Conservation (phyloP, 2,329 filamentous ascomycete species). For the Bertia moriformis region DNA sequence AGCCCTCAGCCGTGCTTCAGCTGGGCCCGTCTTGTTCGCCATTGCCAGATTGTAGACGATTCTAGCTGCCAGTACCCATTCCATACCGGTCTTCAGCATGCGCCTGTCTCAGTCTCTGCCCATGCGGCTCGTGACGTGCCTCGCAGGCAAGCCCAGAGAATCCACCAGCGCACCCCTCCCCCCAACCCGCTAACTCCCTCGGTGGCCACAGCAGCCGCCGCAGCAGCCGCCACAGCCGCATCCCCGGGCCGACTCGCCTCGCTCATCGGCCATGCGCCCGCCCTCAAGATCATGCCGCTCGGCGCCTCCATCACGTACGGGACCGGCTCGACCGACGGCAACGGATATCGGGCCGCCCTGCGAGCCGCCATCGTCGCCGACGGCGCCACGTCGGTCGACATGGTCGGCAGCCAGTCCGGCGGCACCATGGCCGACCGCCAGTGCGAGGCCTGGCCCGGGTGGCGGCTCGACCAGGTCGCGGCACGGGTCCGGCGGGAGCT, state of each 20-base stretch:
- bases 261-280: background rate
- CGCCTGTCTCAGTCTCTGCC: too few species aligned
- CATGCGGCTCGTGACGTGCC: too few species aligned
- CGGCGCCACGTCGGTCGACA: constrained; percentile 11
- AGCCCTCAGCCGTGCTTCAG: too few species aligned
- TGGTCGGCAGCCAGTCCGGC: constrained; percentile 21
- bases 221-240: too few species aligned
- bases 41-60: too few species aligned
- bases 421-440: constrained; percentile 25
- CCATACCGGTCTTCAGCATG: too few species aligned
- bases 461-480: constrained; percentile 22
- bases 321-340: constrained; percentile 16
- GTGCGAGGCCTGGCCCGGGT: constrained; percentile 27
- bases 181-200: too few species aligned
- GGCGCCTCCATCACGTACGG: constrained; percentile 27
- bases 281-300: constrained; percentile 19
- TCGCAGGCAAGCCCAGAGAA: too few species aligned
- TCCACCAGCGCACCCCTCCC: too few species aligned
- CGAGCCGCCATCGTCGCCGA: constrained; percentile 13
- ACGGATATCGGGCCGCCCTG: constrained; percentile 22
- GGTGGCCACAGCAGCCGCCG: too few species aligned
- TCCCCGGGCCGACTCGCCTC: background rate
- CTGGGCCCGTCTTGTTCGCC: too few species aligned
- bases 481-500: constrained; percentile 16
- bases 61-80: too few species aligned